Base-by-base conservation (phyloP, 345 rosid species). In the Hypericum androsaemum region DNA sequence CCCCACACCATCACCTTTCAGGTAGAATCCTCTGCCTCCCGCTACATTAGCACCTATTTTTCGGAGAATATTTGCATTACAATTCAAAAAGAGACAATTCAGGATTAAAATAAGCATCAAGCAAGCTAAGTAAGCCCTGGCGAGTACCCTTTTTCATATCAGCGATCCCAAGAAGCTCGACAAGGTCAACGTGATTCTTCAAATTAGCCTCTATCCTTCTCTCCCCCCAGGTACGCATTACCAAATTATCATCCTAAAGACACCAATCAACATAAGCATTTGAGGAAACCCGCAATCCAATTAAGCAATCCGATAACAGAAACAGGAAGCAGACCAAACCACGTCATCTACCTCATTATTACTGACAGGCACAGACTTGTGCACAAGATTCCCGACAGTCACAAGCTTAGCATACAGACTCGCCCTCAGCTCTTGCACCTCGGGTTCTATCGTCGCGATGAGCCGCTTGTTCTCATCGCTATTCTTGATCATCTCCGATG, bases 151-250 rank as follows among this genome's bases (percentile, higher is more conserved):
- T 90, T 69, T 81, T 84, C 44, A 58, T 43, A 62, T 90, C 89
- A 0, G 92, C 96, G 51, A 90, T 80, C 10, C 71, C 95, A 36
- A 84, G 81, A 63, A 80, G 83, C 65, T 90, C 95, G 54, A 90
- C 87, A 10, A 90, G 98, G 53, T 90, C 96, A 12, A 90, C 96
- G 69, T 90, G 98, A 65, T 80, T 87, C 75, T 71, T 80, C 53
- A 87, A 48, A 64, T 77, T 84, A 6, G 76, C 58, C 67, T 77
- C 79, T 49, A 63, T 5, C 8, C 80, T 76, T 61, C 59, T 82
- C 63, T 77, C 79, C 41, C 94, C 98, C 81, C 81, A 79, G 8
- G 61, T 10, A 61, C 78, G 82, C 50, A 63, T 54, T 47, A 82
- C 81, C 61, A 66, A 64, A 76, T 90, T 90, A 64, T 82, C 72